A percentile compares a stretch with the other conserved stretches of the same genome.
Conservation (phyloP, 208 protist species). For the Tritrichomonas foetus region DNA sequence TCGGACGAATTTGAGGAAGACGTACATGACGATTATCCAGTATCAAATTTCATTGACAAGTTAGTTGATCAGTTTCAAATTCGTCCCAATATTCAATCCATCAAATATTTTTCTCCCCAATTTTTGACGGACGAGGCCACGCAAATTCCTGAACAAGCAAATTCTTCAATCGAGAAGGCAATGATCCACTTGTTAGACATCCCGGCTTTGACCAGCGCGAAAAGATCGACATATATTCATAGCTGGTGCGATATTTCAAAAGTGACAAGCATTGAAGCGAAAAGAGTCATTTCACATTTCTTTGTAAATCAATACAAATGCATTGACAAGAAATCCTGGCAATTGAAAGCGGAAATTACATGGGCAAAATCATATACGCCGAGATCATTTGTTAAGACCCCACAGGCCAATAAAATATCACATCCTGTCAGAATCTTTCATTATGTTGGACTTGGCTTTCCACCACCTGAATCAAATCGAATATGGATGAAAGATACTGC, state of each 20-base stretch:
- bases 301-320: not conserved
- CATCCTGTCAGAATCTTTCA: not conserved
- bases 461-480: not conserved
- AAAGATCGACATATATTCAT: not conserved
- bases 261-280: not conserved
- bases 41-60: too few species aligned
- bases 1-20: too few species aligned
- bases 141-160: not conserved
- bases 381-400: too few species aligned
- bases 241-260: not conserved
- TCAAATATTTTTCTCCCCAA: too few species aligned
- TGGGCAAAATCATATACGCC: not conserved
- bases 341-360: not conserved
- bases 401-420: not conserved
- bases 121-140: too few species aligned
- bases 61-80: too few species aligned
- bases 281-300: not conserved
- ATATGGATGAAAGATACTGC: not conserved
- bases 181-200: not conserved
- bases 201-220: not conserved
- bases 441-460: slow-evolving; percentile 38
- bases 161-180: not conserved
- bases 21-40: too few species aligned
- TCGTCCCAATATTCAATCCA: too few species aligned
- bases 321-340: not conserved